Conservation (phyloP, 495 filamentous ascomycete genomes). For the Glarea lozoyensis region DNA sequence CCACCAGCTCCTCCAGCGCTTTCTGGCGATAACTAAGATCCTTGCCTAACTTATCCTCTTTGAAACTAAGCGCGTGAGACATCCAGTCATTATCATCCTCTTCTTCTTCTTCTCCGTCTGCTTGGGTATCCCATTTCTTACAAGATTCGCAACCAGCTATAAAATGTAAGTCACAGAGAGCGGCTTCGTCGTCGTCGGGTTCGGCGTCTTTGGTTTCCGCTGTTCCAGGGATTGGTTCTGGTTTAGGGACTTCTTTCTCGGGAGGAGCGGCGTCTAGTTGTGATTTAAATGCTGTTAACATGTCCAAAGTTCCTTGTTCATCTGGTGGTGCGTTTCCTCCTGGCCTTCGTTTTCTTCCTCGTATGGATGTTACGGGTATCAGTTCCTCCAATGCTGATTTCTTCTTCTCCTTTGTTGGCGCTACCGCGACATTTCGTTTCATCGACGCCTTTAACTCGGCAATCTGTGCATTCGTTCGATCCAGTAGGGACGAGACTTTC, state of each 20-base stretch:
- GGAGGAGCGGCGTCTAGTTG: constrained; percentile 59
- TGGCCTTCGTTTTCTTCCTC: constrained; percentile 69
- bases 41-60: constrained; percentile 84
- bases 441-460: constrained; percentile 85
- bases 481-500: constrained; percentile 46
- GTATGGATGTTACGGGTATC: constrained; percentile 71
- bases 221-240: constrained; percentile 7
- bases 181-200: constrained; percentile 57
- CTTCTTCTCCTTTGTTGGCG: constrained; percentile 48
- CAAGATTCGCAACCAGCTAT: constrained; percentile 91
- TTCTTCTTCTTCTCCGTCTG: constrained; percentile 42
- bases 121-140: constrained; percentile 60
- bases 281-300: constrained; percentile 68
- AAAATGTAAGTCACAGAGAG: constrained; percentile 84
- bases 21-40: constrained; percentile 84
- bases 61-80: constrained; percentile 72
- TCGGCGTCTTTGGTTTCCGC: constrained; percentile 22
- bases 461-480: constrained; percentile 86
- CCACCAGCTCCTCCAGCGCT: constrained; percentile 80
- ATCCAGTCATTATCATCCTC: constrained; percentile 55
- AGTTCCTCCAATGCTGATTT: constrained; percentile 69
- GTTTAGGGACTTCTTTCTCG: constrained; percentile 31
- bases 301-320: constrained; percentile 54
- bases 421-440: constrained; percentile 62
- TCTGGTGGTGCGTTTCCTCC: constrained; percentile 29